Percentiles rank a stretch among this genome's conserved stretches.
Conservation (phyloP, 108 stramenopile species). For the Thalassiosira profunda region DNA sequence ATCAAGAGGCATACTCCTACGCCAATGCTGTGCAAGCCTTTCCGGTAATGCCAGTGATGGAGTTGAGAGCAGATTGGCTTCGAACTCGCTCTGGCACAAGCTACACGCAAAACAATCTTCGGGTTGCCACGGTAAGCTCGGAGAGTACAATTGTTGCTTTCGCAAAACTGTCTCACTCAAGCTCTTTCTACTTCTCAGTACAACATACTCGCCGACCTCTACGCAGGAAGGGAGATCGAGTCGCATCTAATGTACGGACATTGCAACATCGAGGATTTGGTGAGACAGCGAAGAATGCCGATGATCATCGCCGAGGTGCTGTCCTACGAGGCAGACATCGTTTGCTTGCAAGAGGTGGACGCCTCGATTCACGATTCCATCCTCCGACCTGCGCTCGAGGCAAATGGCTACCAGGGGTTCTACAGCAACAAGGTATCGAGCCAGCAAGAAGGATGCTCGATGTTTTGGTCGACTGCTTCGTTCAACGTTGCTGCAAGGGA, state of each 20-base stretch:
- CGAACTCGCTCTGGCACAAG: not conserved
- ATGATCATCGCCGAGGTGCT: slow-evolving; percentile 78
- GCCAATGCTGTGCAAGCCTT: slow-evolving; percentile 15
- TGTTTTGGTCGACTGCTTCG: slow-evolving; percentile 62
- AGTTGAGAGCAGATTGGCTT: slow-evolving; percentile 37
- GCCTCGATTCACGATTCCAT: slow-evolving; percentile 31
- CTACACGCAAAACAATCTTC: slow-evolving; percentile 2
- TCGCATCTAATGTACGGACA: slow-evolving; percentile 52
- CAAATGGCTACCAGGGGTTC: slow-evolving; percentile 46
- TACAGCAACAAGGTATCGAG: slow-evolving; percentile 40
- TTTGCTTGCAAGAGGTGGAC: slow-evolving; percentile 90
- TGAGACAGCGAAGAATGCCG: slow-evolving; percentile 59
- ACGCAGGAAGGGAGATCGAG: slow-evolving; percentile 35
- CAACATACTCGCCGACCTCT: slow-evolving; percentile 80
- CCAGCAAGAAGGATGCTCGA: slow-evolving; percentile 69
- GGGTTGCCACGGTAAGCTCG: slow-evolving; percentile 29
- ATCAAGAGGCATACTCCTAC: slow-evolving; percentile 40
- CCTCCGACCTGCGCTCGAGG: slow-evolving; percentile 25
- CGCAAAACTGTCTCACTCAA: not conserved
- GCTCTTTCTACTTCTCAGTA: slow-evolving; percentile 23
- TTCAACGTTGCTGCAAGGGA: slow-evolving; percentile 44
- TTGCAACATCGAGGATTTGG: slow-evolving; percentile 44
- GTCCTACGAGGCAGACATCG: slow-evolving; percentile 67
- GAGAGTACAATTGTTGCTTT: not conserved
- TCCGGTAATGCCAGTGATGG: slow-evolving; percentile 44